Percentiles rank a stretch among this genome's conserved stretches.
These are phyloP conservation scores for Teratosphaeriaceae sp. DNA, from an alignment of 2,329 filamentous ascomycete genomes.

Conservation along the genomic window DNA sequence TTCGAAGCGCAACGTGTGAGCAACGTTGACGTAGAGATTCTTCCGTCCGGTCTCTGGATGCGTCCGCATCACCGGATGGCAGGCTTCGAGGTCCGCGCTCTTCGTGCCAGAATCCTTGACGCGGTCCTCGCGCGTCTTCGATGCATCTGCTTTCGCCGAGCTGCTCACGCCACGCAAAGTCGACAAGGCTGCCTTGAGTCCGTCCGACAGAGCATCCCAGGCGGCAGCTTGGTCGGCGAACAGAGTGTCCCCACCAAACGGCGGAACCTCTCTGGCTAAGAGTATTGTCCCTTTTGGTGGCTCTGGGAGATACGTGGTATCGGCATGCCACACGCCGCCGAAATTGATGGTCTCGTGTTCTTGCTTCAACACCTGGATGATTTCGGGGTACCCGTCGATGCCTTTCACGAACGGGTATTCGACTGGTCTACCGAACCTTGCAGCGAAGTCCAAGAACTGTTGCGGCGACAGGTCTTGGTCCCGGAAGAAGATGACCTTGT, in stretches of 20 bases:
- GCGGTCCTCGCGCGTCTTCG: slow-evolving; percentile 26
- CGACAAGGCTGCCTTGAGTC: slow-evolving; percentile 70
- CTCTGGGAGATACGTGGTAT: slow-evolving; percentile 16
- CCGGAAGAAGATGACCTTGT: slow-evolving; percentile 70
- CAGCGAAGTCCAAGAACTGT: slow-evolving; percentile 60
- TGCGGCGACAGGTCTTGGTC: slow-evolving; percentile 65
- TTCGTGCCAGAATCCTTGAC: slow-evolving; percentile 62
- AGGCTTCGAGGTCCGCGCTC: slow-evolving; percentile 64
- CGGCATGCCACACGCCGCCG: slow-evolving; percentile 20
- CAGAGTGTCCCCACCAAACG: slow-evolving; percentile 68
- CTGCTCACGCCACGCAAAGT: slow-evolving; percentile 56
- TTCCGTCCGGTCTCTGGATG: slow-evolving; percentile 76
- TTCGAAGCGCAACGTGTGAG: slow-evolving; percentile 74
- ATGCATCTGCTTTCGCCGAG: slow-evolving; percentile 52
- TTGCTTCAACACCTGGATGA: slow-evolving; percentile 19
- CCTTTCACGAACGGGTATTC: slow-evolving; percentile 20
- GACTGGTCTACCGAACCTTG: slow-evolving; percentile 70
- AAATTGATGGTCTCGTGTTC: slow-evolving; percentile 18
- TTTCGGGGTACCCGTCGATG: slow-evolving; percentile 15
- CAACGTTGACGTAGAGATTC: slow-evolving; percentile 71
- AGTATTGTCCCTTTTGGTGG: slow-evolving; percentile 20
- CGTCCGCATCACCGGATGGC: slow-evolving; percentile 71
- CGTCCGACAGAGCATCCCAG: slow-evolving; percentile 73
- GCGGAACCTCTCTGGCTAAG: slow-evolving; percentile 14
- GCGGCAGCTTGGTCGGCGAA: slow-evolving; percentile 74